A percentile compares a stretch with the other conserved stretches of the same genome.
Evolutionary conservation across 441 rosid genomes (phyloP).

Genomic region (Rhodomyrtus psidioides): DNA sequence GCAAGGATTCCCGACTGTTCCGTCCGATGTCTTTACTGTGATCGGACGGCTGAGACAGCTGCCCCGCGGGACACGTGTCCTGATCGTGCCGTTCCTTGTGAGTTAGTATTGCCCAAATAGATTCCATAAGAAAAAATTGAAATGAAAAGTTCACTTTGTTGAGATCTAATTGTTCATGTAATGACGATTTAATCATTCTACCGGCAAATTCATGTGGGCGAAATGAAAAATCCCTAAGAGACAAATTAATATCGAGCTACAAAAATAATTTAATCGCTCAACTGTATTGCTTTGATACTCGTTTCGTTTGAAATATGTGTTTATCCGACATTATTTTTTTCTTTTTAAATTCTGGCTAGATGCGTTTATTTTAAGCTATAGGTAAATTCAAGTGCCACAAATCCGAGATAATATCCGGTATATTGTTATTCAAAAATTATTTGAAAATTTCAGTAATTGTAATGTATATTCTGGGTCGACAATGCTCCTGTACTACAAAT

Average conservation of each 20-base stretch:
- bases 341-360: not conserved
- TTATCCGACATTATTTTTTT: not conserved
- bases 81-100: not conserved
- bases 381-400: rapidly evolving
- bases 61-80: not conserved
- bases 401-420: not conserved
- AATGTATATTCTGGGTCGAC: not conserved
- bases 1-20: not conserved
- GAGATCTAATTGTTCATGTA: not conserved
- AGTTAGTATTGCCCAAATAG: not conserved
- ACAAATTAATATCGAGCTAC: not conserved
- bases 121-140: rapidly evolving
- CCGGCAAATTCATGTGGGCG: too few relatives aligned
- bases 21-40: not conserved
- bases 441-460: rapidly evolving
- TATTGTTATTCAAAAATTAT: not conserved
- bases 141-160: not conserved
- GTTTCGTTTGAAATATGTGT: rapidly evolving
- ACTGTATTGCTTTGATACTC: not conserved
- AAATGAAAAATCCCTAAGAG: not conserved
- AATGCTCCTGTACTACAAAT: not conserved
- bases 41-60: not conserved
- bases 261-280: not conserved
- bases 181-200: not conserved
- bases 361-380: not conserved